phyloP scores from a whole-genome alignment of 75 land plant species.

The Gnetum montanum region DNA sequence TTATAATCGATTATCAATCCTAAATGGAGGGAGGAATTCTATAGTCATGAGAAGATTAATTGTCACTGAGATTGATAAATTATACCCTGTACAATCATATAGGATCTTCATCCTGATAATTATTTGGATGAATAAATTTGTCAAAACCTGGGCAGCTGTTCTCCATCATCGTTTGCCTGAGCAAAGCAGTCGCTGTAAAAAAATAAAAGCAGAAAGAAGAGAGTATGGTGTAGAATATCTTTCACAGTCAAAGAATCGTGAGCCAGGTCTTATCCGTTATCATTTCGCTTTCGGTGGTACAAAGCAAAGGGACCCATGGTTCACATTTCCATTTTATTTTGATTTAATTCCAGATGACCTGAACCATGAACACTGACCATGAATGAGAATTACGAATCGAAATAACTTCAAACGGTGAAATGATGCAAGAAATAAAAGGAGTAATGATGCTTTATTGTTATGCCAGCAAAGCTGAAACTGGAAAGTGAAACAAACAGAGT shows the following conservation, averaged over 20 bases:
- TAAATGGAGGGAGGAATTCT: no score
- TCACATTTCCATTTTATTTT: slow-evolving; percentile 9
- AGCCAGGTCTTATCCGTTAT: not conserved
- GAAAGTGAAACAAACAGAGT: not conserved
- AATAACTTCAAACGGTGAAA: no score
- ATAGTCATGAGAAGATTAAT: no score
- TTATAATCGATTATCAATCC: no score
- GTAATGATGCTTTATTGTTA: not conserved
- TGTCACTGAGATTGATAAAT: no score
- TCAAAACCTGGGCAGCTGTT: slow-evolving; percentile 4
- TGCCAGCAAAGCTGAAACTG: no score
- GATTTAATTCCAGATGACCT: slow-evolving; percentile 3
- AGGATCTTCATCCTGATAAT: no score
- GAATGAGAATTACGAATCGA: not conserved
- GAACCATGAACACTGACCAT: not conserved
- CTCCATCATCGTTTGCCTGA: not conserved
- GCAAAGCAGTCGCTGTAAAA: slow-evolving; percentile 1
- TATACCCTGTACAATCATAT: no score
- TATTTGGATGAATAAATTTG: not conserved
- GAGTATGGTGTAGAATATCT: not conserved
- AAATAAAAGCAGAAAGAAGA: slow-evolving; percentile 4
- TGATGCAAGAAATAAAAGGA: no score
- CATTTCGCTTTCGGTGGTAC: not conserved
- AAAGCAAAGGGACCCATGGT: not conserved
- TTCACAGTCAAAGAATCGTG: not conserved